Conservation (phyloP, 768 basidiomycete species). For the Suillus lakei region DNA sequence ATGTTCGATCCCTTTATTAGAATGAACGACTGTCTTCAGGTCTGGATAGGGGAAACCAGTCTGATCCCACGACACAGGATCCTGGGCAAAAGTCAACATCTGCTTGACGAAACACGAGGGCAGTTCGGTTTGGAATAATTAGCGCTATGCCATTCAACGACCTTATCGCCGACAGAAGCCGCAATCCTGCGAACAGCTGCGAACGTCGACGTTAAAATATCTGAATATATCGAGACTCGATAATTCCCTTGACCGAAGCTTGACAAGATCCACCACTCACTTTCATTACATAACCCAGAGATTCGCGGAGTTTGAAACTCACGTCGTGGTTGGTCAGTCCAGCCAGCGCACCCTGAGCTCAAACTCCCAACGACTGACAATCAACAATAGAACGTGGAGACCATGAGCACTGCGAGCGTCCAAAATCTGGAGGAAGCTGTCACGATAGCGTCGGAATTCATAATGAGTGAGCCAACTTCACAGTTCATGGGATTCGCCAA, state of each 20-base stretch:
- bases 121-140: background rate
- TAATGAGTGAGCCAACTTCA: slow-evolving; percentile 43
- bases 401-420: slow-evolving; percentile 38
- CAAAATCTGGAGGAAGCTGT: slow-evolving; percentile 54
- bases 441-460: slow-evolving; percentile 51
- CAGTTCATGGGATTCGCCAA: background rate
- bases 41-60: background rate
- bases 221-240: background rate
- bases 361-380: background rate
- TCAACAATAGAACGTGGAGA: slow-evolving; percentile 6
- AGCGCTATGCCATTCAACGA: background rate
- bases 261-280: background rate
- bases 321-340: background rate
- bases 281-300: background rate
- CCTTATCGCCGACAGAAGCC: background rate
- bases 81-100: background rate
- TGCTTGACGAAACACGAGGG: background rate
- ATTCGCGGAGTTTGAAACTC: background rate
- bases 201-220: background rate
- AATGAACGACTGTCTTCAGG: background rate
- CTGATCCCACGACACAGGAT: background rate
- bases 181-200: background rate
- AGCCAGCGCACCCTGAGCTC: background rate
- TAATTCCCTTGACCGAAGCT: no score
- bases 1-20: background rate